Base-by-base conservation (phyloP, 805 yeast species). In the Nakazawaea ernobii region DNA sequence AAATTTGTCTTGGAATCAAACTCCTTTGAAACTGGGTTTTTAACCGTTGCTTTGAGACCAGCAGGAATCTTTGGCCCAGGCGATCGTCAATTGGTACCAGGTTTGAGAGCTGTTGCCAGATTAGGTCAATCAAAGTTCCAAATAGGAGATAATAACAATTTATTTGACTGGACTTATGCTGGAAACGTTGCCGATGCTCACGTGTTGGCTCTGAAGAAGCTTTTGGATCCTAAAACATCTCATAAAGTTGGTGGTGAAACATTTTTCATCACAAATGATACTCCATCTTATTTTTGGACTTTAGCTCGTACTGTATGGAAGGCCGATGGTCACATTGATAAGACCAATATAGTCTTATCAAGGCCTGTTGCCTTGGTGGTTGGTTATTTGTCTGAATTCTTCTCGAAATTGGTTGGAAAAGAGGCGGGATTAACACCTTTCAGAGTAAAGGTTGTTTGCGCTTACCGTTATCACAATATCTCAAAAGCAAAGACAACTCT, bases 31-130 rank as follows among this genome's bases (percentile, higher is more conserved):
- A 69, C 72, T 11, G 71, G 70, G 1, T 77, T 91, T 53, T 68
- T 75, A 42, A 94, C 99, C 0, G 85, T 87, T 33, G 94, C 97
- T 1, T 67, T 94, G 42, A 79, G 99, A 53, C 99, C 99, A 1
- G 97, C 99, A 1, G 99, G 99, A 35, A 90, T 94, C 42, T 94
- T 94, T 69, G 99, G 99, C 5, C 99, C 98, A 6, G 98, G 99
- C 39, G 99, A 94, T 64, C 80, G 99, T 51, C 99, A 94, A 64
- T 70, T 94, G 59, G 94, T 94, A 40, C 99, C 99, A 10, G 96
- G 95, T 3, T 71, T 94, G 50, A 80, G 96, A 60, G 75, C 75
- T 13, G 96, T 88, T 39, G 90, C 96, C 3, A 75, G 76, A 49
- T 69, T 79, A 46, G 96, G 96, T 8, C 97, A 92, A 65, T 84